phyloP scores from a whole-genome alignment of 1,284 basidiomycete species.

The Cryptococcus jaspeensis region DNA sequence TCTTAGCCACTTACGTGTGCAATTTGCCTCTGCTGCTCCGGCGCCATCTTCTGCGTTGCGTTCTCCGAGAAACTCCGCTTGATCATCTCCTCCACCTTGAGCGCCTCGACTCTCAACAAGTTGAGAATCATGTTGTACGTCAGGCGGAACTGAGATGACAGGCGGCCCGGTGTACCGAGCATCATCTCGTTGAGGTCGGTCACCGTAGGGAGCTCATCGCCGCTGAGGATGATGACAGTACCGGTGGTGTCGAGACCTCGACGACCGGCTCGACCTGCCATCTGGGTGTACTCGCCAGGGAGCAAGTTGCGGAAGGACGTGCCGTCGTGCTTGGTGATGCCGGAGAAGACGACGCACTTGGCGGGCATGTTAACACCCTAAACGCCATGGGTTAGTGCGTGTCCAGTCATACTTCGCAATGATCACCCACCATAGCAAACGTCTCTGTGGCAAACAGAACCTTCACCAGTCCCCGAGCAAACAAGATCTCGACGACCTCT shows the following conservation, averaged over 20 bases:
- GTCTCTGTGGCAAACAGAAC: slow-evolving; percentile 98
- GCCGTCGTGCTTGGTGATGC: slow-evolving; percentile 94
- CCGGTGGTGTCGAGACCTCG: slow-evolving; percentile 94
- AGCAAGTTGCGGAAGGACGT: slow-evolving; percentile 77
- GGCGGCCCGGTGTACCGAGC: slow-evolving; percentile 83
- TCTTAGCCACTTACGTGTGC: slow-evolving; percentile 63
- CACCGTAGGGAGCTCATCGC: slow-evolving; percentile 84
- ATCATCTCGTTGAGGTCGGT: slow-evolving; percentile 81
- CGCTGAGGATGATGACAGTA: slow-evolving; percentile 87
- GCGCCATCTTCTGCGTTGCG: slow-evolving; percentile 84
- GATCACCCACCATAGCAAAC: slow-evolving; percentile 83
- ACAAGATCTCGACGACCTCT: slow-evolving; percentile 93
- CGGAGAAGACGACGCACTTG: slow-evolving; percentile 93
- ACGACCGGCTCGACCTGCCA: slow-evolving; percentile 96
- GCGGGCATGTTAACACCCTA: slow-evolving; percentile 99
- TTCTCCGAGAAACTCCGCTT: slow-evolving; percentile 99
- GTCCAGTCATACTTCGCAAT: too few species aligned
- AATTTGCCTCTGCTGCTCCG: slow-evolving; percentile 88
- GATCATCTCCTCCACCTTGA: slow-evolving; percentile 99
- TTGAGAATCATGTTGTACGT: slow-evolving; percentile 99
- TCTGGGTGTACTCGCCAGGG: slow-evolving; percentile 94
- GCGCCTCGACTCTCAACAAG: slow-evolving; percentile 89
- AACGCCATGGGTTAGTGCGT: not conserved
- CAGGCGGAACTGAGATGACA: slow-evolving; percentile 95
- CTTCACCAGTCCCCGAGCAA: slow-evolving; percentile 93